Conservation (phyloP, 306 rosid genomes). For the Abrus pulchellus region DNA sequence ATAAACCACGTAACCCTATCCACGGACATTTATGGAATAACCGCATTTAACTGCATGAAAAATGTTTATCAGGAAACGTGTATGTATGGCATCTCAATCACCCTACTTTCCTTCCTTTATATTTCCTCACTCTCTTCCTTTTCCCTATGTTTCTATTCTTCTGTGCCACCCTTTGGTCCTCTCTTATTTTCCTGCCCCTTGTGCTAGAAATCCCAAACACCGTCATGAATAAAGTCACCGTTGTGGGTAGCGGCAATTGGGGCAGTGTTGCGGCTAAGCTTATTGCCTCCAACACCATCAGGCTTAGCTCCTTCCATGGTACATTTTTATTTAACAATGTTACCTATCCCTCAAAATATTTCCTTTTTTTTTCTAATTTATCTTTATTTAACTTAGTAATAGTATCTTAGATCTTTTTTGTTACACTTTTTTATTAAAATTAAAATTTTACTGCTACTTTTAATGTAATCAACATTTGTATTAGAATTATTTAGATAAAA, state of each 20-base stretch:
- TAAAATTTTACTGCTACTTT: no score
- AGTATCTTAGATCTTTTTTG: no score
- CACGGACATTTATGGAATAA: conserved; percentile 54
- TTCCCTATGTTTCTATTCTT: not conserved
- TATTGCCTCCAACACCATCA: conserved; percentile 83
- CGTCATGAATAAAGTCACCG: conserved; percentile 64
- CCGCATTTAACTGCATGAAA: conserved; percentile 61
- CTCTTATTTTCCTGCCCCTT: conserved; percentile 51
- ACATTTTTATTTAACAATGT: not conserved
- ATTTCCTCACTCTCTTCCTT: conserved; percentile 4
- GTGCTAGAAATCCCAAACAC: conserved; percentile 23
- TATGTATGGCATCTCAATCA: conserved; percentile 65
- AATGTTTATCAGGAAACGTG: conserved; percentile 68
- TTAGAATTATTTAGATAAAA: no score
- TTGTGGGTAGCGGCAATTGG: conserved; percentile 96
- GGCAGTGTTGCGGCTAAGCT: conserved; percentile 95
- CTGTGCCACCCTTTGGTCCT: not conserved
- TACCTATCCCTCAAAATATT: not conserved
- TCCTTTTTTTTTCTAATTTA: not conserved
- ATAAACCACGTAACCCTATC: conserved; percentile 4
- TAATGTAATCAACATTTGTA: no score
- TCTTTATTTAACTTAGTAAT: no score
- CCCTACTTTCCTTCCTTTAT: conserved; percentile 16
- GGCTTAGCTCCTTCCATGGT: conserved; percentile 77
- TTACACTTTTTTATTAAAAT: no score